A percentile compares a stretch with the other conserved stretches of the same genome.
Conservation (phyloP, 371 early-diverging fungal species). For the Haplosporangium sp. region DNA sequence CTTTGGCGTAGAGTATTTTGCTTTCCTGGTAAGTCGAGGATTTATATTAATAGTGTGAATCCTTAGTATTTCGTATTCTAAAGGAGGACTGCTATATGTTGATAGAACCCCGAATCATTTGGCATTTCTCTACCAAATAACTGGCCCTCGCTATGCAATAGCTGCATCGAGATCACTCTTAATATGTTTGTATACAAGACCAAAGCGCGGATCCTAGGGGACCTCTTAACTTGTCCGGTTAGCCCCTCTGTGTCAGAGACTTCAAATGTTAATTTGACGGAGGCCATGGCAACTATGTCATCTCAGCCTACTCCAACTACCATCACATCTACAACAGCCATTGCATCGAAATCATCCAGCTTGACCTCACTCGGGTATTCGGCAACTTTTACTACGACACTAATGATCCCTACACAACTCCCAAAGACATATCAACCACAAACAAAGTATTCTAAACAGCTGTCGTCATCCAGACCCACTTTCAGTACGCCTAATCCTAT, state of each 20-base stretch:
- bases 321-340: too few species aligned
- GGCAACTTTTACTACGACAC: too few species aligned
- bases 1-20: constrained; percentile 29
- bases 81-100: too few species aligned
- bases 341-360: too few species aligned
- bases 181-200: constrained; percentile 45
- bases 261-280: background rate
- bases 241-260: background rate
- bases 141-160: constrained; percentile 48
- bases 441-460: too few species aligned
- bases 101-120: constrained; percentile 30
- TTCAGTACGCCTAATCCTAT: too few species aligned
- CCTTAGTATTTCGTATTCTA: background rate
- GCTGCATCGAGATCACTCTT: constrained; percentile 45
- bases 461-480: too few species aligned
- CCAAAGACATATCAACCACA: too few species aligned
- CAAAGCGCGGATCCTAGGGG: constrained; percentile 31
- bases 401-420: too few species aligned
- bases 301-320: background rate
- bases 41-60: background rate
- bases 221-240: constrained; percentile 19
- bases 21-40: constrained; percentile 27
- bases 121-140: constrained; percentile 25
- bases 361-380: too few species aligned
- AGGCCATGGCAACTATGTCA: background rate